Evolutionary conservation across 495 filamentous ascomycete species (phyloP), one percentile per base, ranked within the genome.

Genomic region (Neurospora africana): DNA sequence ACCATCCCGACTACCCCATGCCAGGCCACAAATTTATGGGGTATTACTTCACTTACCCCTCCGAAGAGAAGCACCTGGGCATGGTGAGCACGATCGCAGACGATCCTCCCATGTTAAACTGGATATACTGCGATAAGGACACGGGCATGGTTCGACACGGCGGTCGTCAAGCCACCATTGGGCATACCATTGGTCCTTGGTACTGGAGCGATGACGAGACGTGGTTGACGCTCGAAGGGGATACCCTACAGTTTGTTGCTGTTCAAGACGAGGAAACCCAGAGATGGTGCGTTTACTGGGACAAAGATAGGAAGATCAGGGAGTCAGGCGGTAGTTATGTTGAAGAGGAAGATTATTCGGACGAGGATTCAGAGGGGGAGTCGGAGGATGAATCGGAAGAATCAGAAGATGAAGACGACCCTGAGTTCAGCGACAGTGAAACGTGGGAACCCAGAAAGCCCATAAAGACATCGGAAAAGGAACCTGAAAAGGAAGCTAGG

Each of bases 51-150:
- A 83, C 83, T 11, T 89, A 89, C 75, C 88, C 88, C 27, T 80
- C 82, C 21, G 84, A 86, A n/a, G 83, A 83, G 67, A 78, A 84
- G 67, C 86, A 85, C 76, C 83, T 84, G 71, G 88, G 87, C 5
- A 79, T 89, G 70, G 88, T 90, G 71, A 85, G 87, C 39, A 85
- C 85, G 61, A 86, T 89, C 74, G 79, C 80, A 1, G 87, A 88
- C 70, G 86, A 88, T 72, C 87, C 88, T 5, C 88, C 88, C 21
- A 84, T 86, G 82, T 83, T 90, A 36, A 88, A 89, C 81, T 90
- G 88, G 88, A 86, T 90, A 13, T 90, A 87, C 71, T 84, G 87
- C 72, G 87, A 89, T 80, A 83, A 85, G 72, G 85, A 86, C 74
- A 88, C 82, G 37, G 80, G 84, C 70, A 77, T 87, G 74, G 79